These are phyloP conservation scores for Rutidosis leptorrhynchoides DNA, from an alignment of 129 eudicot genomes.

Conservation along the genomic window DNA sequence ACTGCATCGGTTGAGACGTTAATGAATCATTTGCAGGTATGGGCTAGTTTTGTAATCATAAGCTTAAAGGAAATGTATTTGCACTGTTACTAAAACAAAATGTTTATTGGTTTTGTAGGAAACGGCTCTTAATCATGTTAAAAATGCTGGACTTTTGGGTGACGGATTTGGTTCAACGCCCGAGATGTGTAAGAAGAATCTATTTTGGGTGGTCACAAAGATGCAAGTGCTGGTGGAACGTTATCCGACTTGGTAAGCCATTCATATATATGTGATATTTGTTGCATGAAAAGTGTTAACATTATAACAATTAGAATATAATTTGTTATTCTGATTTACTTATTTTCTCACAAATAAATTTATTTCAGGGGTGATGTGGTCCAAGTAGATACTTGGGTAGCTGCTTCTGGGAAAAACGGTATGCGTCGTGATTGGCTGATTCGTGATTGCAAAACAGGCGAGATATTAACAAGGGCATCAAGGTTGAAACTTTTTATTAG, in stretches of 20 bases:
- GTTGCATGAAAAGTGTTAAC: not conserved
- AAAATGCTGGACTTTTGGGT: slow-evolving; percentile 73
- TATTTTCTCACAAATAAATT: slow-evolving; percentile 3
- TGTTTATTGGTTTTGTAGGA: slow-evolving; percentile 65
- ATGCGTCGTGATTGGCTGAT: slow-evolving; percentile 99
- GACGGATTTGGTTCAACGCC: slow-evolving; percentile 98
- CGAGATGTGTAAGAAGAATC: slow-evolving; percentile 88
- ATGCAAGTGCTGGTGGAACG: slow-evolving; percentile 92
- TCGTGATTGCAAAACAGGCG: slow-evolving; percentile 84
- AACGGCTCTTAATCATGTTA: slow-evolving; percentile 97
- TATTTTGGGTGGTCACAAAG: slow-evolving; percentile 96
- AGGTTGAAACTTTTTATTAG: slow-evolving; percentile 42
- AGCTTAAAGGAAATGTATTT: not conserved
- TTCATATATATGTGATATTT: not conserved
- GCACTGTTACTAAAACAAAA: too few relatives aligned
- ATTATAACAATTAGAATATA: not conserved
- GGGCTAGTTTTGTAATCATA: not conserved
- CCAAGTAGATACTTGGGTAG: slow-evolving; percentile 99
- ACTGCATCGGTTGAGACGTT: slow-evolving; percentile 92
- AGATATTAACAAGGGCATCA: slow-evolving; percentile 78
- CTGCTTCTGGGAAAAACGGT: slow-evolving; percentile 92
- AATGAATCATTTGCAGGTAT: slow-evolving; percentile 98
- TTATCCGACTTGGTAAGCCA: slow-evolving; percentile 86
- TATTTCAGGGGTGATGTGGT: slow-evolving; percentile 86
- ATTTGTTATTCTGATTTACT: slow-evolving; percentile 1